A percentile compares a stretch with the other conserved stretches of the same genome.
Evolutionary conservation across 768 basidiomycete species (phyloP).

Genomic region (Hypholoma fasciculare): DNA sequence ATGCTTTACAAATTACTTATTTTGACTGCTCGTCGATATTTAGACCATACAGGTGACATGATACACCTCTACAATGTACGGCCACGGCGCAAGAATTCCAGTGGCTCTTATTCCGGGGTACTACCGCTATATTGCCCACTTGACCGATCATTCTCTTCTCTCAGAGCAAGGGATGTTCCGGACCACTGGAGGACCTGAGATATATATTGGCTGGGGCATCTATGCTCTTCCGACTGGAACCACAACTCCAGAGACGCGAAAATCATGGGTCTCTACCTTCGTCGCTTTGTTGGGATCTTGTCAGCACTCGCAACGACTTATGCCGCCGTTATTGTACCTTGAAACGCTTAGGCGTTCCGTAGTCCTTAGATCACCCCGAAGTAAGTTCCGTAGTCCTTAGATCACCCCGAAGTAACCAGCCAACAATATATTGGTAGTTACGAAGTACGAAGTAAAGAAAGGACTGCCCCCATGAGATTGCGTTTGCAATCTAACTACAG

Average conservation of each 20-base stretch:
- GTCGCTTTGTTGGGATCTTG: conserved; percentile 15
- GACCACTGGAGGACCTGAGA: too few relatives aligned
- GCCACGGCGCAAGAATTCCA: neutral
- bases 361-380: too few relatives aligned
- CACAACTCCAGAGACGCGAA: neutral
- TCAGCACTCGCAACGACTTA: conserved; percentile 16
- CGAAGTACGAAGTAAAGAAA: neutral
- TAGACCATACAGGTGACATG: neutral
- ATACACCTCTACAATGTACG: neutral
- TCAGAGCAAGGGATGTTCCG: too few relatives aligned
- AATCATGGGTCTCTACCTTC: conserved; percentile 17
- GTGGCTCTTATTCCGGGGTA: neutral
- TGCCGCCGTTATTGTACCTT: conserved; percentile 52
- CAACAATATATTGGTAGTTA: neutral
- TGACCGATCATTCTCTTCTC: neutral
- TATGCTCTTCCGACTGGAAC: neutral
- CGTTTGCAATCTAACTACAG: neutral
- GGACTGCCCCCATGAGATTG: neutral
- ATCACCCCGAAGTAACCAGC: neutral
- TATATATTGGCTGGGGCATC: too few relatives aligned
- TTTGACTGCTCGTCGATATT: neutral
- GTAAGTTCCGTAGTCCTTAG: too few relatives aligned
- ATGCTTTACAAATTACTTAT: too few relatives aligned
- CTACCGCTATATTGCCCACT: neutral
- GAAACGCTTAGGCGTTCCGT: neutral